These are phyloP conservation scores for Paxillus involutus DNA, from an alignment of 768 basidiomycete species.

Conservation along the genomic window DNA sequence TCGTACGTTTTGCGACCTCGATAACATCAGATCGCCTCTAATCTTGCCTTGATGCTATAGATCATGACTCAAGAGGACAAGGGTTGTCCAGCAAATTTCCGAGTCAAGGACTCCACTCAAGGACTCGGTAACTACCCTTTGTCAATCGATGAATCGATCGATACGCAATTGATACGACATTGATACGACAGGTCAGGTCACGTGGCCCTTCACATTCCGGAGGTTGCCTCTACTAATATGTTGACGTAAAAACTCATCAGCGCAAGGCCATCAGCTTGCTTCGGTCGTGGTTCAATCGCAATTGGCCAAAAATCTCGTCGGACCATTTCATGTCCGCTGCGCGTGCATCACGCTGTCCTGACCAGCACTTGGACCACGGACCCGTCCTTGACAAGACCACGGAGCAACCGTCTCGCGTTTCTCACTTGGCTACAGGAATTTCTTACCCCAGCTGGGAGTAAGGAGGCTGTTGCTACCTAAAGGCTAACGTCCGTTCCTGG, in stretches of 20 bases:
- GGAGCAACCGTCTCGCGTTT: no score
- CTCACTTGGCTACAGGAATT: background rate
- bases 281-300: no score
- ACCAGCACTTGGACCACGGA: no score
- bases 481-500: background rate
- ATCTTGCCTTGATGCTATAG: constrained; percentile 4
- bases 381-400: no score
- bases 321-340: no score
- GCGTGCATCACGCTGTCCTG: no score
- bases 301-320: no score
- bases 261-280: no score
- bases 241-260: no score
- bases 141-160: constrained; percentile 19
- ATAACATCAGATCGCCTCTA: background rate
- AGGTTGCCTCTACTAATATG: no score
- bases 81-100: constrained; percentile 1
- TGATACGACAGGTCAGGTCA: no score
- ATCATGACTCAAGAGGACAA: constrained; percentile 19
- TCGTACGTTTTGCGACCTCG: constrained; percentile 7
- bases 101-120: constrained; percentile 14
- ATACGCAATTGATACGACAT: constrained; percentile 11
- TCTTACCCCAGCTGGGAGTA: background rate
- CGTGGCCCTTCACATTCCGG: no score
- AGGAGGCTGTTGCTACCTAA: background rate
- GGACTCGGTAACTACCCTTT: background rate